Evolutionary conservation across 2,329 filamentous ascomycete species (phyloP), one percentile per base, ranked within the genome.

Genomic region (Calonectria ilicicola): DNA sequence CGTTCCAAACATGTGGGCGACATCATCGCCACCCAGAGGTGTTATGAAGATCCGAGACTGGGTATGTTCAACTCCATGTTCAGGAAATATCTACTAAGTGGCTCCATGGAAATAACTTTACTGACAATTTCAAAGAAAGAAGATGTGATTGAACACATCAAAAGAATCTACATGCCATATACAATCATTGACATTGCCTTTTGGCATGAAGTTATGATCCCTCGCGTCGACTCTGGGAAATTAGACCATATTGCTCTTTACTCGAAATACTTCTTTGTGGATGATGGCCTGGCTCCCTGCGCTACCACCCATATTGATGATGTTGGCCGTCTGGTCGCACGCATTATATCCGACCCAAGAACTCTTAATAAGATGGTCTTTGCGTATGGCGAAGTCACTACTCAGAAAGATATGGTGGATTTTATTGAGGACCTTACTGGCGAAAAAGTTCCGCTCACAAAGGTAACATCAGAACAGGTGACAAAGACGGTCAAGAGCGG

Each of bases 121-220:
- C 29, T 32, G 29, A 32, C 29, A 32, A 32, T 32, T 32, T 5
- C 5, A 9, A 32, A 56, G 51, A 56, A 56, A 10, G 51, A 56
- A 8, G 51, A 56, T 7, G 19, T 35, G 3, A 56, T 56, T 7
- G n/a, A 35, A 8, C 51, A 56, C 19, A 56, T 56, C 10, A 56
- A 56, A 15, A 56, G n/a, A 12, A 56, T 56, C 19, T 14, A 56
- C 46, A 83, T 91, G 0, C 87, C 88, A 0, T 91, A 88, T 80
- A 91, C 90, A 5, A 83, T 89, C 77, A 86, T 91, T 62, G 89
- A 91, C 75, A 84, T 90, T 10, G 90, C 89, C 23, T 90, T 83
- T 82, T 91, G 90, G 90, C 88, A 89, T 77, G 88, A 91, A 76
- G 73, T 88, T 29, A 81, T 82, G 8, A 19, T 80, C 4, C 80